phyloP scores from a whole-genome alignment of 495 filamentous ascomycete species.

The Schizothecium vesticola region DNA sequence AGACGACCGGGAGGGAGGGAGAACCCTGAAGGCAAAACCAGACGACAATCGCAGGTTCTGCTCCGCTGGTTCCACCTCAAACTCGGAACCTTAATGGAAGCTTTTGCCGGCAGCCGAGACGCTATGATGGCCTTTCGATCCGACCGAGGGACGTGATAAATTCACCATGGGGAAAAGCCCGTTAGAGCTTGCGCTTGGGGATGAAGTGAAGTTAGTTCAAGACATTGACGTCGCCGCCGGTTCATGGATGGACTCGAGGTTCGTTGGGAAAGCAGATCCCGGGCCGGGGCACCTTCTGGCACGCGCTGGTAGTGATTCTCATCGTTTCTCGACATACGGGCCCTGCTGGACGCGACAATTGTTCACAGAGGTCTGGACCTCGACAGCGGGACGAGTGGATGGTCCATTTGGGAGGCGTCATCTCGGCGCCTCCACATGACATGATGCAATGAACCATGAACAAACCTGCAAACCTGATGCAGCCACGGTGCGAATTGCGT shows the following conservation, averaged over 20 bases:
- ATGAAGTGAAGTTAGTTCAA: background rate
- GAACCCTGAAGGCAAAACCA: background rate
- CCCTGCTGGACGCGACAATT: background rate
- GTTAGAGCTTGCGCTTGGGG: background rate
- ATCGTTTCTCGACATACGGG: background rate
- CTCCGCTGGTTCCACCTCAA: background rate
- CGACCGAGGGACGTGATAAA: background rate
- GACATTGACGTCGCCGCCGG: background rate
- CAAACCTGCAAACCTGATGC: conserved; percentile 4
- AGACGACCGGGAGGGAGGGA: background rate
- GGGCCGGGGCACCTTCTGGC: background rate
- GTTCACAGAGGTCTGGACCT: background rate
- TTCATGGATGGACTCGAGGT: background rate
- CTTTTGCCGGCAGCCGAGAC: background rate
- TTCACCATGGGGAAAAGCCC: background rate
- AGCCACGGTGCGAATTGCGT: conserved; percentile 20
- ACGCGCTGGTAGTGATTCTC: background rate
- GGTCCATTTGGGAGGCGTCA: background rate
- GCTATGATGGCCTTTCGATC: background rate
- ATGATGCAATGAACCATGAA: conserved; percentile 21
- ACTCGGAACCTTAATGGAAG: background rate
- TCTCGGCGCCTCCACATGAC: conserved; percentile 1
- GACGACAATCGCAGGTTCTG: background rate
- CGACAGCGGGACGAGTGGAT: background rate
- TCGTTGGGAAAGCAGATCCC: background rate